A percentile compares a stretch with the other conserved stretches of the same genome.
These are phyloP conservation scores for Ophiostoma sp. DNA, from an alignment of 2,329 filamentous ascomycete genomes.

Conservation along the genomic window DNA sequence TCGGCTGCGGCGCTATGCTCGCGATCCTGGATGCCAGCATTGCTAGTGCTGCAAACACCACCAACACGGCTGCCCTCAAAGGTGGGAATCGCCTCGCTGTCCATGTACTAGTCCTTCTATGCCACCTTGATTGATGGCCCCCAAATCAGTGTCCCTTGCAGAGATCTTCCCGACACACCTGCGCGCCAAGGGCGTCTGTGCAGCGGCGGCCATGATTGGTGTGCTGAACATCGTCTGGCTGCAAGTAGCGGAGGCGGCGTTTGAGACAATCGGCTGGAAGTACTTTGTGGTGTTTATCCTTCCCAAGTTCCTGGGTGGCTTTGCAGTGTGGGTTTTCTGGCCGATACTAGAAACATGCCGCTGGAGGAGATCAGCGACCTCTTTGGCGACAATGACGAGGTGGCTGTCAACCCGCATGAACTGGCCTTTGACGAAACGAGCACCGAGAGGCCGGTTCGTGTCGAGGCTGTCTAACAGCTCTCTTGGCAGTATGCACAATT, in stretches of 20 bases:
- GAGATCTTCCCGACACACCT: neutral
- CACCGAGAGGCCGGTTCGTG: neutral
- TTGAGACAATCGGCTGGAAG: neutral
- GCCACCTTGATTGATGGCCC: neutral
- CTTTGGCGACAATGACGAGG: neutral
- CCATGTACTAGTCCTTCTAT: neutral
- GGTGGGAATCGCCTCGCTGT: neutral
- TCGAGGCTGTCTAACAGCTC: neutral
- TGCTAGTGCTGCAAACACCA: neutral
- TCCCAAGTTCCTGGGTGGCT: neutral
- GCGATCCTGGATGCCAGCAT: neutral
- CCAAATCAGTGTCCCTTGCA: neutral
- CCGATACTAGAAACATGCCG: neutral
- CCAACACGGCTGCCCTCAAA: neutral
- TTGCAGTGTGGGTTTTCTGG: neutral
- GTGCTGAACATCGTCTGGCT: neutral
- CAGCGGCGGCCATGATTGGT: neutral
- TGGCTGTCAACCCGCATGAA: neutral
- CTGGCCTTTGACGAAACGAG: neutral
- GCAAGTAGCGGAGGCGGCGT: neutral
- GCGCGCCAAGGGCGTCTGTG: slow-evolving; percentile 5
- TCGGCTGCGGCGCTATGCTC: neutral
- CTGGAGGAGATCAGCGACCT: neutral
- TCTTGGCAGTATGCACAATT: neutral
- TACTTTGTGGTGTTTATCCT: neutral